Evolutionary conservation across 495 filamentous ascomycete genomes (phyloP), one percentile per base, ranked within the genome.

Genomic region (Achaetomiella virescens): DNA sequence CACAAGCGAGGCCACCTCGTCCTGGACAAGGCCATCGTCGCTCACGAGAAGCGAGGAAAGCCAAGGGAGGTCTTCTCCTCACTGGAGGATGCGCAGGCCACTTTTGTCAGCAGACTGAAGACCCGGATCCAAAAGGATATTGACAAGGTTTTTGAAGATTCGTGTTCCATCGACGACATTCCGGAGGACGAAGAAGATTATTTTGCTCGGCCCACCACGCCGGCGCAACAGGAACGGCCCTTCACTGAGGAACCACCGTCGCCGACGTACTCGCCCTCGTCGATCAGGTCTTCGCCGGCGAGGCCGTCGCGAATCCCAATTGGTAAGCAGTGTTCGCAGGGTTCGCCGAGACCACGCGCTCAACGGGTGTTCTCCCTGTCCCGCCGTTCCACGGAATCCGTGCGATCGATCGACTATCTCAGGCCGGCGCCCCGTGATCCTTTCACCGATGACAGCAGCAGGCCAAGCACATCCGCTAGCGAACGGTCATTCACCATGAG

Each of bases 1-100:
- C 64, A 73, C 49, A 78, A 78, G 50, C 66, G 75, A 33, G 74
- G 74, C 0, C 75, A 78, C 49, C 63, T 75, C 14, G 60, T 78
- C 10, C 46, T 78, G 35, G 70, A 76, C 52, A 77, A 76, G 56
- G 73, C 72, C 6, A 69, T 78, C 8, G 68, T 77, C 2, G 65
- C 74, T 12, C 68, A 69, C 22, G 68, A 72, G 22, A 64, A 62
- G 41, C 59, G 42, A 14, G 65, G 60, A 9, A 52, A 29, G 17
- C 41, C 52, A 2, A 50, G 21, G 43, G 63, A 70, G 53, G 29
- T 12, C 7, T 65, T 63, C 33, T 10, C 41, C 6, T 65, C 60
- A 24, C 55, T 35, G 4, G 55, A 65, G 18, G 61, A 68, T 8
- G 65, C 62, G 36, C 25, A 62, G 33, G 17, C 48, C 2, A 31